Conservation (phyloP, 176 grass and related monocot species). For the Elymus sibiricus region DNA sequence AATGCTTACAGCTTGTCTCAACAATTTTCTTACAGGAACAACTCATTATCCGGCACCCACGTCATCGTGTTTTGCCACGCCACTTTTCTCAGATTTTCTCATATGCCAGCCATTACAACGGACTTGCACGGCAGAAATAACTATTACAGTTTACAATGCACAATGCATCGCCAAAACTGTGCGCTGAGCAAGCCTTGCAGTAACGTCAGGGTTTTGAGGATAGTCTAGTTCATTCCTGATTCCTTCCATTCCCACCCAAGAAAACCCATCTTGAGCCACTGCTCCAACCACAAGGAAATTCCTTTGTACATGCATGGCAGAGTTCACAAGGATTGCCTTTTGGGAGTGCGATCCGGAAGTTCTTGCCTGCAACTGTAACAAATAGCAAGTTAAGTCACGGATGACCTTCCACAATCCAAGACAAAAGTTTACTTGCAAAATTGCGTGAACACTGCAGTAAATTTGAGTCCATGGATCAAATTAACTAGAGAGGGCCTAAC, state of each 20-base stretch:
- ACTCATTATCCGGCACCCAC: too few relatives aligned
- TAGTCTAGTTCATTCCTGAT: too few relatives aligned
- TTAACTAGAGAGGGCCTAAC: not conserved
- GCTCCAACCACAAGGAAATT: not conserved
- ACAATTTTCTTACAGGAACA: too few relatives aligned
- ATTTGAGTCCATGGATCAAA: not conserved
- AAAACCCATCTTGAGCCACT: too few relatives aligned
- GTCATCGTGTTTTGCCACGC: rapidly evolving
- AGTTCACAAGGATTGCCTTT: not conserved
- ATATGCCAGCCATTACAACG: not conserved
- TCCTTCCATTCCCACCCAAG: too few relatives aligned
- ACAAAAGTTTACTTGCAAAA: not conserved
- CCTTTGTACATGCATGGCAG: not conserved
- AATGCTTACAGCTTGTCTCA: too few relatives aligned
- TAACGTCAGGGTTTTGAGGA: too few relatives aligned
- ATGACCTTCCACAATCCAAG: not conserved
- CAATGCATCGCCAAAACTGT: too few relatives aligned
- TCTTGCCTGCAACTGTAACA: not conserved
- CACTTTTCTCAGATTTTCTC: not conserved
- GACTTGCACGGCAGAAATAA: rapidly evolving
- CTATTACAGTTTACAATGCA: too few relatives aligned
- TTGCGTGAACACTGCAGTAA: not conserved
- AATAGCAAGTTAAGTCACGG: not conserved
- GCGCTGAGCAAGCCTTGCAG: rapidly evolving
- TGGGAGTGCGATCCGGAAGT: not conserved